Base-by-base conservation (phyloP, 1,284 basidiomycete genomes). In the Rhodotorula sp. region DNA sequence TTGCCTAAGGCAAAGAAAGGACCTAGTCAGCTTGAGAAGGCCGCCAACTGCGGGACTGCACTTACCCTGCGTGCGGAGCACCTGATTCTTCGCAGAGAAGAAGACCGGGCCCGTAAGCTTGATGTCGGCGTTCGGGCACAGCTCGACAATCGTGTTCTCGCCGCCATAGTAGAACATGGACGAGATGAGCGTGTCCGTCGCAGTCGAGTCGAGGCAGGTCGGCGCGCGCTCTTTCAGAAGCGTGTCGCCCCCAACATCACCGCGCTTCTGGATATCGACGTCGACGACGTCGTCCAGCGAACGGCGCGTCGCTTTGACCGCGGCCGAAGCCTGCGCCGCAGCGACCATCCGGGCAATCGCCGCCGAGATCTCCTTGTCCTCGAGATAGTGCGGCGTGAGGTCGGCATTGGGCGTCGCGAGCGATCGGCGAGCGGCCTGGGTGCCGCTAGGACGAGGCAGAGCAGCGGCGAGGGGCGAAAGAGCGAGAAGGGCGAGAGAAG, bases 61-160 rank as follows among this genome's bases (percentile, higher is more conserved):
- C 64, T 17, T 49, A 67, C 70, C 73, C 41, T 70, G 64, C 7
- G 84, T 85, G 25, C 82, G 81, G 41, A 85, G 75, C 64, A 84
- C 83, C 73, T 85, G 85, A 66, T 84, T 81, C 12, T 81, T 81
- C 2, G 81, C 82, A 8, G 82, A 83, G 78, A 84, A 85, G 67
- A 82, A 77, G 74, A 85, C 82, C 3, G 83, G 78, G 7, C 80
- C 79, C 4, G 79, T 78, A 44, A 85, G 76, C 1, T 77, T 73
- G 72, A 84, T 82, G n/a, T 77, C 76, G 17, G 80, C 78, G 13
- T 80, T 78, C 0, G 83, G 84, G 74, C 85, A 85, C 4, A 85
- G 80, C 23, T 78, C 75, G 53, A 85, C 81, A 60, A 79, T 80
- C 17, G 82, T 81, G 10, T 81, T 82, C 0, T 82, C 82, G 16